Conservation (phyloP, 176 grass and related monocot species). For the Hsuehochloa calcarea region DNA sequence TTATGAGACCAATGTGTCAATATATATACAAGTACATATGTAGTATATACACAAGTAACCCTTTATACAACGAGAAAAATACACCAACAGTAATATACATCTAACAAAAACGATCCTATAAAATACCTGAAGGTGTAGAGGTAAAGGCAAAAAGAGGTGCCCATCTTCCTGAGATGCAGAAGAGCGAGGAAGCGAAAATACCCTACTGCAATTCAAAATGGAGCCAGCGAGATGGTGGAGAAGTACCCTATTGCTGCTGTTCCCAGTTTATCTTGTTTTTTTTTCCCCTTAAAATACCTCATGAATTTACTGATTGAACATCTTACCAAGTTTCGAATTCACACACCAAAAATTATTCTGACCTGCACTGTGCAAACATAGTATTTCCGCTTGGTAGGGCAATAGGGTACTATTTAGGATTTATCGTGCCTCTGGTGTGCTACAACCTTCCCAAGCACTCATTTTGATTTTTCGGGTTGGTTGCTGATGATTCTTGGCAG, state of each 20-base stretch:
- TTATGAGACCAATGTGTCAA: no score
- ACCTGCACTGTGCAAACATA: background rate
- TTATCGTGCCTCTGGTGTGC: background rate
- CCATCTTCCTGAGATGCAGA: constrained; percentile 88
- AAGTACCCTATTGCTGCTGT: constrained; percentile 16
- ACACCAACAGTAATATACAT: no score
- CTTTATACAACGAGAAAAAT: no score
- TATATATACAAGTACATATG: no score
- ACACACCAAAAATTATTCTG: background rate
- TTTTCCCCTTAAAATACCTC: background rate
- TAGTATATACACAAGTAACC: no score
- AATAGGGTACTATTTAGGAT: background rate
- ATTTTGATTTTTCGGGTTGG: background rate
- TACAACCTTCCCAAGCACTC: background rate
- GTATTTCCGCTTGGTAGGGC: background rate
- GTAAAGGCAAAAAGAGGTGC: constrained; percentile 89
- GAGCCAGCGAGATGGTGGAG: constrained; percentile 81
- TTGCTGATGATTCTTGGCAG: background rate
- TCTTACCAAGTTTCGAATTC: background rate
- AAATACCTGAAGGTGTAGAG: constrained; percentile 81
- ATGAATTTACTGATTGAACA: background rate
- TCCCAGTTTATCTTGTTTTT: background rate
- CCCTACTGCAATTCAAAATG: constrained; percentile 91
- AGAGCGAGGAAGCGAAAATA: constrained; percentile 80
- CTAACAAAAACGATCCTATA: no score